Evolutionary conservation across 176 grass and related monocot genomes (phyloP), one percentile per base, ranked within the genome.

Genomic region (Paspalum notatum): DNA sequence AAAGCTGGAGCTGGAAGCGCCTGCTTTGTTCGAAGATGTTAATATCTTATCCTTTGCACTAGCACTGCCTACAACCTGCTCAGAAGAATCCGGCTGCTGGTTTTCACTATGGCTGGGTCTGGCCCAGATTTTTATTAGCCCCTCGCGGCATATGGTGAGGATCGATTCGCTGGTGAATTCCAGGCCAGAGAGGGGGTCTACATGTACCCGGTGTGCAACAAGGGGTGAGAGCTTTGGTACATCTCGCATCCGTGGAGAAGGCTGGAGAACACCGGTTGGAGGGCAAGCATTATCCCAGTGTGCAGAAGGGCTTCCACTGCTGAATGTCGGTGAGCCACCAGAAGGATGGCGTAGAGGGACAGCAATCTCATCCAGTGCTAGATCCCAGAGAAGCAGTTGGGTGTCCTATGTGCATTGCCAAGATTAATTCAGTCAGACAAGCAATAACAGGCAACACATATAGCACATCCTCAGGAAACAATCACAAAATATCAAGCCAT

Each of bases 381-480:
- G 80, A 79, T 96, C 97, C 97, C 93, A 99, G 56, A 99, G 86
- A 76, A 99, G 91, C 49, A 99, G 76, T 75, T 91, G 93, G 12
- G 91, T 90, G 37, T 99, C 93, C 97, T 99, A 71, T 82, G 49
- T 18, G 38, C 50, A 89, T 39, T 82, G 13, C 25, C 16, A 26
- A 62, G 25, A 80, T 49, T 60, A 53, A 43, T 54, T 59, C 17
- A 67, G 51, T 56, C 54, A 2, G 54, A 75, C 49, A 45, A 62
- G 6, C 32, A 84, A 81, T 60, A 47, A 7, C 39, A 86, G 11
- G 32, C 50, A 63, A 82, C 77, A 55, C 55, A 39, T 76, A 82
- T 9, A 68, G 18, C 18, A 64, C 53, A 81, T 44, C 17, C 13
- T 40, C 24, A 74, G 60, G 69, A 66, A 72, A 68, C 26, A 48